Conservation (phyloP, 2,329 filamentous ascomycete species). For the Trichophyton simii region DNA sequence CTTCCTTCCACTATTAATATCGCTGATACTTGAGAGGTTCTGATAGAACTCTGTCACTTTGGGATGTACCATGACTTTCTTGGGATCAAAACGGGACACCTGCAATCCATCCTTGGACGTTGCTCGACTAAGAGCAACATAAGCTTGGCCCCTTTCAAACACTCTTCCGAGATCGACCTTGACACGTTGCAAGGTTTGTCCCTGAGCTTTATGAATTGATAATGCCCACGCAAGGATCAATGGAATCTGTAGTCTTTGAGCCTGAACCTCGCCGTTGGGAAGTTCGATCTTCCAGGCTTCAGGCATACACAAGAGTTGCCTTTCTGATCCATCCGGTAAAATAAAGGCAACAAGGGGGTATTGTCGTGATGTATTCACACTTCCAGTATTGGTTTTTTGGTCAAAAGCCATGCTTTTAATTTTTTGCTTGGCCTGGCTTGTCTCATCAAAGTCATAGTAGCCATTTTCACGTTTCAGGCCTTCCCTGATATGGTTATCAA, state of each 20-base stretch:
- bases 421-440: conserved; percentile 41
- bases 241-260: conserved; percentile 68
- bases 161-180: conserved; percentile 86
- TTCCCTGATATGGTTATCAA: conserved; percentile 38
- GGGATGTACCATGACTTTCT: conserved; percentile 87
- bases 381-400: conserved; percentile 20
- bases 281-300: conserved; percentile 95
- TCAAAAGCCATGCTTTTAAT: conserved; percentile 42
- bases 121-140: conserved; percentile 88
- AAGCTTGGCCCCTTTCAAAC: conserved; percentile 96
- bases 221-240: conserved; percentile 93
- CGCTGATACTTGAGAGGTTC: conserved; percentile 48
- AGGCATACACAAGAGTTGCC: conserved; percentile 67
- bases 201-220: conserved; percentile 96
- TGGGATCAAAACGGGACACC: conserved; percentile 75
- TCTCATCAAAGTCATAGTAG: conserved; percentile 32
- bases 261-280: conserved; percentile 88
- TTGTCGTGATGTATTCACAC: conserved; percentile 40
- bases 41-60: conserved; percentile 76
- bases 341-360: conserved; percentile 80
- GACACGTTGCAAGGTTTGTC: conserved; percentile 83
- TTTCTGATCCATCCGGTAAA: conserved; percentile 61
- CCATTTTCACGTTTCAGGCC: conserved; percentile 43
- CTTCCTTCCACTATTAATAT: background rate
- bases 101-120: conserved; percentile 78